Conservation (phyloP, 176 grass and related monocot species). For the Oryza meyeriana region DNA sequence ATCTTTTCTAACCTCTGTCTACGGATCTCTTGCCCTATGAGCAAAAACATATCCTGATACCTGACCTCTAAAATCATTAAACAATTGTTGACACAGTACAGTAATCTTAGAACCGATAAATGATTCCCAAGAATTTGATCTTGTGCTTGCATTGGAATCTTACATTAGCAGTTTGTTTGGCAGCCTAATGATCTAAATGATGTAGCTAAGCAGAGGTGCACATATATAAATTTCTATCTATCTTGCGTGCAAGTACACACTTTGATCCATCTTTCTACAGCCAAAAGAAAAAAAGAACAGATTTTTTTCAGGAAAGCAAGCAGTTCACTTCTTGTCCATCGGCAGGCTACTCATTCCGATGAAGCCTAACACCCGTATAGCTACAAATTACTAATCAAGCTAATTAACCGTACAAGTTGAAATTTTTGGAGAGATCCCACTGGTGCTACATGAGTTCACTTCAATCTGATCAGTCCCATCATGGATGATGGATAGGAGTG, state of each 20-base stretch:
- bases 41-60: not conserved
- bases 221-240: not conserved
- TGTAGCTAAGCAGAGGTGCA: not conserved
- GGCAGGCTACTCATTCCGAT: slow-evolving; percentile 24
- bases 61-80: not conserved
- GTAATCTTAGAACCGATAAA: not conserved
- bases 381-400: not conserved
- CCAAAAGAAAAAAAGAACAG: slow-evolving; percentile 18
- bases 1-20: not conserved
- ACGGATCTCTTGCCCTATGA: not conserved
- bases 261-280: slow-evolving; percentile 21
- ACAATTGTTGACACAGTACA: not conserved
- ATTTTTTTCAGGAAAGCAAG: slow-evolving; percentile 12
- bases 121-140: not conserved
- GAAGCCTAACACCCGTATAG: not conserved
- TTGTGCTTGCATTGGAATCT: slow-evolving; percentile 20
- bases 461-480: not conserved
- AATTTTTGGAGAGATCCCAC: not conserved
- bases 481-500: too few relatives aligned
- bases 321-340: not conserved
- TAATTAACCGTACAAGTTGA: not conserved
- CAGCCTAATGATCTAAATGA: slow-evolving; percentile 17
- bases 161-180: slow-evolving; percentile 1
- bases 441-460: not conserved
- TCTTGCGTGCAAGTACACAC: slow-evolving; percentile 32